Evolutionary conservation across 176 grass and related monocot genomes (phyloP).

Genomic region (Ampelocalamus luodianensis): DNA sequence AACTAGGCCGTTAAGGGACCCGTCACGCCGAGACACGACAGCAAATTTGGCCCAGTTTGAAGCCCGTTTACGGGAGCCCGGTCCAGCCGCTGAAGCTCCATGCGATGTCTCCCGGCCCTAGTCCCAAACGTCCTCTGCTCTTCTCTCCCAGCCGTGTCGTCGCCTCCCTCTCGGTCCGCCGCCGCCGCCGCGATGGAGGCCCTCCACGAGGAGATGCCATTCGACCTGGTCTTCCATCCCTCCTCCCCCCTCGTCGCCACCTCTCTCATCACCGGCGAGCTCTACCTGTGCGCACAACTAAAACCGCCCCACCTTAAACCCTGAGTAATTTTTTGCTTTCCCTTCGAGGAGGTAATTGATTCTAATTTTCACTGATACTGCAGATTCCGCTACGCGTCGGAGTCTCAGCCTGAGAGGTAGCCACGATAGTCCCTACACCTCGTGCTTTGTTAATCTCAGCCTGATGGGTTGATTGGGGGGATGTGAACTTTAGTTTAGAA

Average conservation of each 20-base stretch:
- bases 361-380: slow-evolving; percentile 9
- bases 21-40: background rate
- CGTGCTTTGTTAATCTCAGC: background rate
- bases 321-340: background rate
- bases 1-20: background rate
- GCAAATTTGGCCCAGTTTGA: background rate
- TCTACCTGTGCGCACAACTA: slow-evolving; percentile 58
- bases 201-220: slow-evolving; percentile 69
- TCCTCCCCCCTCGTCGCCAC: slow-evolving; percentile 69
- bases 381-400: slow-evolving; percentile 71
- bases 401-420: slow-evolving; percentile 75
- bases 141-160: slow-evolving; percentile 7
- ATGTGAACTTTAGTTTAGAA: background rate
- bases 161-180: background rate
- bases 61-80: background rate
- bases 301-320: background rate
- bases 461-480: background rate
- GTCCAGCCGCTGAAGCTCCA: background rate
- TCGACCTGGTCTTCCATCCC: slow-evolving; percentile 91
- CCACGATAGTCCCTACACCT: background rate
- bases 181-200: slow-evolving; percentile 65
- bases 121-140: background rate
- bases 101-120: slow-evolving; percentile 28
- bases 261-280: slow-evolving; percentile 80
- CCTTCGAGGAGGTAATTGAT: background rate